Base-by-base conservation (phyloP, 202 grass and related monocot species). In the Dendrocalamus latiflorus region DNA sequence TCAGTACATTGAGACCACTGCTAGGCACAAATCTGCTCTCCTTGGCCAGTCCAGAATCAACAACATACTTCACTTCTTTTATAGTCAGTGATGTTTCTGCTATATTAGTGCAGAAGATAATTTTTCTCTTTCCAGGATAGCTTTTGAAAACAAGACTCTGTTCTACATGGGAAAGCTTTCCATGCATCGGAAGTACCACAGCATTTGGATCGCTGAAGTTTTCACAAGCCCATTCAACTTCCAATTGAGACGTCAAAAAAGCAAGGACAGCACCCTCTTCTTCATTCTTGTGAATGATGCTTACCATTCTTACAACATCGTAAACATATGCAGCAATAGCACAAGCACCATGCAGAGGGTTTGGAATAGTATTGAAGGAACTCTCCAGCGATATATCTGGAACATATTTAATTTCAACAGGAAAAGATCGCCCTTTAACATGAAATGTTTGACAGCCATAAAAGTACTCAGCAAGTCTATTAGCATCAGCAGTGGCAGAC, bases 61-160 rank as follows among this genome's bases (percentile, higher is more conserved):
- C 89, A 77, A 98, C 92, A 80, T 90, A 95, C 76, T 91, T 98
- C 61, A 95, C 87, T 49, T 90, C 92, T 79, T 84, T 82, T 75
- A 98, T 98, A 8, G 92, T 98, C 63, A 98, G 76, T 75, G 95
- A 95, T 65, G 95, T 98, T 88, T 98, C 95, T 51, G 95, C 95
- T 80, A 98, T 86, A 72, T 98, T 98, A 7, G 95, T 98, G 72
- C 86, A 95, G 74, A 98, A 98, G 82, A 98, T 95, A 79, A 98
- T 68, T 78, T 98, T 95, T 71, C 95, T 93, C 77, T 93, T 98
- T 70, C 89, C 88, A 56, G 91, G 85, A 74, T 95, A 95, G 79
- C 73, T 90, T 86, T 91, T 91, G 80, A 95, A 98, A 83, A 98
- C 93, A 66, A 50, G 85, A 68, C 64, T 83, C 67, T 98, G 95